Evolutionary conservation across 2,329 filamentous ascomycete genomes (phyloP).

Genomic region (Aspergillus eucalypticola): DNA sequence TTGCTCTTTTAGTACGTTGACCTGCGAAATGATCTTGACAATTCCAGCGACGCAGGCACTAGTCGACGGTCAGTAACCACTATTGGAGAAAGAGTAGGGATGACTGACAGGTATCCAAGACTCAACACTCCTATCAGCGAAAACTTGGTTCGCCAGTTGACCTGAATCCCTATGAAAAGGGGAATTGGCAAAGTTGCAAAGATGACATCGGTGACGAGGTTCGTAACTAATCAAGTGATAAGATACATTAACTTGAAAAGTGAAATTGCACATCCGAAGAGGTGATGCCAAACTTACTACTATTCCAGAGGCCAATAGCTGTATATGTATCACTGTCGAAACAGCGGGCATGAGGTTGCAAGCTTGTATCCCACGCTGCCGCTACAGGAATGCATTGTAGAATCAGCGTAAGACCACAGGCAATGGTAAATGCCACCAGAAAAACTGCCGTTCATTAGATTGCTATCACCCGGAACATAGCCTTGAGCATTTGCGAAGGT

Average conservation of each 20-base stretch:
- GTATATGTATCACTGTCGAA: constrained; percentile 45
- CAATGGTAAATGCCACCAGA: constrained; percentile 27
- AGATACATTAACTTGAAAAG: not conserved
- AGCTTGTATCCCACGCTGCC: constrained; percentile 46
- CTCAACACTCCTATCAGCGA: constrained; percentile 47
- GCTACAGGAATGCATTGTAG: constrained; percentile 50
- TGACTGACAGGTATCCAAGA: constrained; percentile 45
- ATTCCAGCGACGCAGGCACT: constrained; percentile 45
- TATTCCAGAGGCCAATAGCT: constrained; percentile 33
- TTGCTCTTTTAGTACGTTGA: constrained; percentile 27
- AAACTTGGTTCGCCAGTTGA: constrained; percentile 33
- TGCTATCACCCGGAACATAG: not conserved
- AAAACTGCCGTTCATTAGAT: constrained; percentile 31
- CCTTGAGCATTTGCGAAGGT: not conserved
- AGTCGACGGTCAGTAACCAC: not conserved
- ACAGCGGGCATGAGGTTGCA: constrained; percentile 46
- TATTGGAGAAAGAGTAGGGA: not conserved
- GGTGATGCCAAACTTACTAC: constrained; percentile 32
- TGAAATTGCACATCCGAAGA: no score
- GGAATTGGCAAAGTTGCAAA: constrained; percentile 47
- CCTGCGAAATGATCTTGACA: constrained; percentile 36
- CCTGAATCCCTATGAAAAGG: constrained; percentile 39
- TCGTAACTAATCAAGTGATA: constrained; percentile 34
- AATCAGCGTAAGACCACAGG: constrained; percentile 49
- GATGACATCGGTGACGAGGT: constrained; percentile 49